phyloP scores from a whole-genome alignment of 768 basidiomycete species.

The Xerocomellus dryophilus region DNA sequence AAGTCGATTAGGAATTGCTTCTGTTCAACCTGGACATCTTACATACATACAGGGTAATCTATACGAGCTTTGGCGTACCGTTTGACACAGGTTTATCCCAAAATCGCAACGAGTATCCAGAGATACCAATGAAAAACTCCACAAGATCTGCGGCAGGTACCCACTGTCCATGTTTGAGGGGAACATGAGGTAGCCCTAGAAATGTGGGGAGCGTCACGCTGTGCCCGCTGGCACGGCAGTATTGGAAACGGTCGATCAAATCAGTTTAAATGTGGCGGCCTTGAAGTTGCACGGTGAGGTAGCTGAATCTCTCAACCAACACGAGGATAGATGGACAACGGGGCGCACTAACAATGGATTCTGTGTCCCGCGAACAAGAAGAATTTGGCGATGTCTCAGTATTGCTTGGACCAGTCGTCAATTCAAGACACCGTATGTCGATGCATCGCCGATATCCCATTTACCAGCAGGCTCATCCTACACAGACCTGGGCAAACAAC shows the following conservation, averaged over 20 bases:
- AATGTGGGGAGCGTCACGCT: not conserved
- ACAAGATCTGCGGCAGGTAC: not conserved
- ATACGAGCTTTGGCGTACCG: constrained; percentile 13
- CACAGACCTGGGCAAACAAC: not conserved
- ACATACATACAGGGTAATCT: constrained; percentile 30
- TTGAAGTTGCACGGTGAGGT: not conserved
- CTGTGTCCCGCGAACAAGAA: not conserved
- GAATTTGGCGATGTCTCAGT: not conserved
- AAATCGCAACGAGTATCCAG: not conserved
- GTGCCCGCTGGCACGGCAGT: not conserved
- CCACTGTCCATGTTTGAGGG: not conserved
- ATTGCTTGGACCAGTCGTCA: not conserved
- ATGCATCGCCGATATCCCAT: not conserved
- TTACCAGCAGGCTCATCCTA: not conserved
- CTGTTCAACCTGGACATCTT: constrained; percentile 19
- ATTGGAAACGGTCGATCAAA: not conserved
- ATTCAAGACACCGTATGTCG: not conserved
- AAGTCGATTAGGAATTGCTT: constrained; percentile 16
- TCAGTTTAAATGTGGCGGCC: not conserved
- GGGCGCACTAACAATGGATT: not conserved
- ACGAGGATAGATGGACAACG: not conserved
- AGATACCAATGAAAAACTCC: not conserved
- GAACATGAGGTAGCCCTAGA: not conserved
- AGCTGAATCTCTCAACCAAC: not conserved
- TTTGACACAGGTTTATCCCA: not conserved